A percentile compares a stretch with the other conserved stretches of the same genome.
Evolutionary conservation across 306 rosid genomes (phyloP).

Genomic region (Gleditsia sinensis): DNA sequence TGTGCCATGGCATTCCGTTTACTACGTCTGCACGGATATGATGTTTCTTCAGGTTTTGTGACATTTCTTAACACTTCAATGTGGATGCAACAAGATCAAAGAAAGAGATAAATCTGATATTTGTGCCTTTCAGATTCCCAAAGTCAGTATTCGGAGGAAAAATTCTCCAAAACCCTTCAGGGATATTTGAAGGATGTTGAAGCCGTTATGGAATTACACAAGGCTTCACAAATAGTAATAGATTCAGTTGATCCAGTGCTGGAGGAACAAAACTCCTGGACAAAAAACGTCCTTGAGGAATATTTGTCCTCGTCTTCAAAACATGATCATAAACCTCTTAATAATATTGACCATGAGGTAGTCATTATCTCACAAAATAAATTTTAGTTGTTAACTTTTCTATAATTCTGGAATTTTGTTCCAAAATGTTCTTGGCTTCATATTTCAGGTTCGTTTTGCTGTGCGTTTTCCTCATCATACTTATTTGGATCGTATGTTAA

Average conservation of each 20-base stretch:
- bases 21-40: constrained; percentile 64
- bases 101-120: neutral
- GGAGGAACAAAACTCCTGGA: constrained; percentile 42
- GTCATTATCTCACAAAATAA: neutral
- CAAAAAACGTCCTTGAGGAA: constrained; percentile 40
- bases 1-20: constrained; percentile 85
- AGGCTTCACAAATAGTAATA: constrained; percentile 51
- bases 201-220: constrained; percentile 45
- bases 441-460: constrained; percentile 42
- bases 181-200: constrained; percentile 51
- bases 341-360: constrained; percentile 47
- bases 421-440: too few relatives aligned
- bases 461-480: constrained; percentile 44
- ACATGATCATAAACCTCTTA: constrained; percentile 1
- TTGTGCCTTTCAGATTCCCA: constrained; percentile 41
- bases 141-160: constrained; percentile 41
- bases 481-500: constrained; percentile 42
- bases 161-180: constrained; percentile 43
- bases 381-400: neutral
- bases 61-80: neutral
- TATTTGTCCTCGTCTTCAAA: constrained; percentile 3
- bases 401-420: neutral
- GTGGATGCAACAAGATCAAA: neutral
- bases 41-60: constrained; percentile 68
- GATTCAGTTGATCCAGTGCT: constrained; percentile 44